Evolutionary conservation across 2,329 filamentous ascomycete species (phyloP).

Genomic region (Chrysoporthe cubensis): DNA sequence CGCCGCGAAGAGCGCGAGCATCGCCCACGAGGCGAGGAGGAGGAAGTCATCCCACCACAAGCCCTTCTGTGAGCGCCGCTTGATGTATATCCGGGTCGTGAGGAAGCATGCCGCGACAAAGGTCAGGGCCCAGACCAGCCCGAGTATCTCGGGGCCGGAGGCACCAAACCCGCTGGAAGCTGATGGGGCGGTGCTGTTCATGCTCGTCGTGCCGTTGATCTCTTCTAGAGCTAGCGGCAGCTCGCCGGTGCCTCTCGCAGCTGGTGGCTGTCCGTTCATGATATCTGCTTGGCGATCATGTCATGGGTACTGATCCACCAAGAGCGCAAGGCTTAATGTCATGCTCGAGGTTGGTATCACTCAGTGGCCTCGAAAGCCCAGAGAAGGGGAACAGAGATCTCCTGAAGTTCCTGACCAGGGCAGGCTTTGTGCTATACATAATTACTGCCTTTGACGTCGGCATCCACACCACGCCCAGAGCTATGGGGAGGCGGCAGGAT

Average conservation of each 20-base stretch:
- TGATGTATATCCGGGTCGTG: slow-evolving; percentile 20
- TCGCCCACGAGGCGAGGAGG: slow-evolving; percentile 22
- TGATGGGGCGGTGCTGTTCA: neutral
- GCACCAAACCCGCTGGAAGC: neutral
- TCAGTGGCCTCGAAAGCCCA: neutral
- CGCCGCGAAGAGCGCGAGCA: slow-evolving; percentile 19
- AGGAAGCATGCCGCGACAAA: slow-evolving; percentile 16
- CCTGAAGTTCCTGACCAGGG: neutral
- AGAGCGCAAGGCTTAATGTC: neutral
- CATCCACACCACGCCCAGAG: neutral
- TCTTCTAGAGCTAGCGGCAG: neutral
- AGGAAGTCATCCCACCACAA: slow-evolving; percentile 27
- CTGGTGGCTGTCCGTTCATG: slow-evolving; percentile 1
- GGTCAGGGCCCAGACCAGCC: slow-evolving; percentile 8
- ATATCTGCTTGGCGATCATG: neutral
- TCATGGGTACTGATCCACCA: neutral
- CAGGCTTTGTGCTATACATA: neutral
- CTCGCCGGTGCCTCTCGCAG: neutral
- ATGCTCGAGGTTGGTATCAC: neutral
- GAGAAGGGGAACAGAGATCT: neutral
- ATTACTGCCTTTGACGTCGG: neutral
- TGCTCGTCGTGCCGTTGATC: neutral
- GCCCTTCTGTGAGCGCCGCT: slow-evolving; percentile 13
- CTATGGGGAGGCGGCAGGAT: too few species aligned
- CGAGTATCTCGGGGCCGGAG: slow-evolving; percentile 8